Conservation (phyloP, 768 basidiomycete genomes). For the Mycena vitilis region DNA sequence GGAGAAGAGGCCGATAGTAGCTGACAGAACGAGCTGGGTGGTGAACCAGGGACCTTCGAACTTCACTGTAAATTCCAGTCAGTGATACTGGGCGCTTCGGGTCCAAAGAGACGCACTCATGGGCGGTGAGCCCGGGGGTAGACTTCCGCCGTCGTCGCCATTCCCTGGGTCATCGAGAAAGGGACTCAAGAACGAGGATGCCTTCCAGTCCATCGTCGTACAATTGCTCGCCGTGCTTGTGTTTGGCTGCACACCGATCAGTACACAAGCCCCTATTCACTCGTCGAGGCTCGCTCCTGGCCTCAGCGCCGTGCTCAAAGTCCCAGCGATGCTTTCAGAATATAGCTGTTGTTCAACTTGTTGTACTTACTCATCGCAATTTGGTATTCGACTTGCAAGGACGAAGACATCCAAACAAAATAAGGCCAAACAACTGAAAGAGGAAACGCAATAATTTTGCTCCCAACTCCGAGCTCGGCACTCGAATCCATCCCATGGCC, state of each 20-base stretch:
- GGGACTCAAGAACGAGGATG: slow-evolving; percentile 38
- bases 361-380: no score
- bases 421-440: background rate
- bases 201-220: slow-evolving; percentile 31
- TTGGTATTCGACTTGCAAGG: no score
- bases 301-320: no score
- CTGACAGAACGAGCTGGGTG: slow-evolving; percentile 87
- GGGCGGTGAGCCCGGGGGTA: slow-evolving; percentile 74
- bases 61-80: slow-evolving; percentile 59
- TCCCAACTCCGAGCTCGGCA: no score
- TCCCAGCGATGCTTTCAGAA: no score
- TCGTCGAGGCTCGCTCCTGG: no score
- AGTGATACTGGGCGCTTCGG: slow-evolving; percentile 3
- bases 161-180: slow-evolving; percentile 45
- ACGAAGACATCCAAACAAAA: background rate
- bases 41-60: slow-evolving; percentile 97
- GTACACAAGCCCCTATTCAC: slow-evolving; percentile 23
- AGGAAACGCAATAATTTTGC: background rate
- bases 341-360: no score
- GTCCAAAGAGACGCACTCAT: slow-evolving; percentile 56
- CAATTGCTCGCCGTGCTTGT: slow-evolving; percentile 9
- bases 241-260: background rate
- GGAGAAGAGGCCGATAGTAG: slow-evolving; percentile 78
- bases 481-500: slow-evolving; percentile 2
- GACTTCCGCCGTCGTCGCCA: slow-evolving; percentile 52